Percentiles rank a stretch among this genome's conserved stretches.
These are phyloP conservation scores for Diplodia seriata DNA, from an alignment of 2,329 filamentous ascomycete genomes.

Conservation along the genomic window DNA sequence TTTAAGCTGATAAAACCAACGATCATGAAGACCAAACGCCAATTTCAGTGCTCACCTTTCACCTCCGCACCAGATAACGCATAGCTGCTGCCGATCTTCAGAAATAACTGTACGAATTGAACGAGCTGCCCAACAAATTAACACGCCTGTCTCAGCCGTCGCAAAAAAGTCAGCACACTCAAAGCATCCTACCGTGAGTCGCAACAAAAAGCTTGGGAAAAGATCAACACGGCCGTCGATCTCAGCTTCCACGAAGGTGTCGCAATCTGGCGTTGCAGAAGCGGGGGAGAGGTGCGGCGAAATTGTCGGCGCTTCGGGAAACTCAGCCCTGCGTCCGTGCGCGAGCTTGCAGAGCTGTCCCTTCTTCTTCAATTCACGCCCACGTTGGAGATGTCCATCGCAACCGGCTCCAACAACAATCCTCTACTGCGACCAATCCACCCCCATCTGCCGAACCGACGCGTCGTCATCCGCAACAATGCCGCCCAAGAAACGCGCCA, in stretches of 20 bases:
- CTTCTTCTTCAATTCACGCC: not conserved
- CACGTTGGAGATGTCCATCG: not conserved
- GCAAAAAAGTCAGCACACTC: not conserved
- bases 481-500: constrained; percentile 74
- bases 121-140: not conserved
- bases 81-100: not conserved
- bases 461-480: constrained; percentile 51
- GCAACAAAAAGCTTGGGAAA: not conserved
- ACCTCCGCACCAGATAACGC: not conserved
- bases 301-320: not conserved
- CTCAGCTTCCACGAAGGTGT: too few species aligned
- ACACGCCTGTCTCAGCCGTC: too few species aligned
- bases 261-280: too few species aligned
- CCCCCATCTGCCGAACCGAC: not conserved
- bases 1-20: too few species aligned
- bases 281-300: too few species aligned
- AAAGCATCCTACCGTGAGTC: too few species aligned
- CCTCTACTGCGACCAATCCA: not conserved
- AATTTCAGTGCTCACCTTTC: too few species aligned
- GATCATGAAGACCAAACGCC: too few species aligned
- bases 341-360: not conserved
- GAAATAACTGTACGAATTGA: not conserved
- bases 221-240: not conserved
- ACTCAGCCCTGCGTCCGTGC: not conserved
- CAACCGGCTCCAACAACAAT: not conserved